Conservation (phyloP, 2,329 filamentous ascomycete genomes). For the Exophiala phaeomuriformis region DNA sequence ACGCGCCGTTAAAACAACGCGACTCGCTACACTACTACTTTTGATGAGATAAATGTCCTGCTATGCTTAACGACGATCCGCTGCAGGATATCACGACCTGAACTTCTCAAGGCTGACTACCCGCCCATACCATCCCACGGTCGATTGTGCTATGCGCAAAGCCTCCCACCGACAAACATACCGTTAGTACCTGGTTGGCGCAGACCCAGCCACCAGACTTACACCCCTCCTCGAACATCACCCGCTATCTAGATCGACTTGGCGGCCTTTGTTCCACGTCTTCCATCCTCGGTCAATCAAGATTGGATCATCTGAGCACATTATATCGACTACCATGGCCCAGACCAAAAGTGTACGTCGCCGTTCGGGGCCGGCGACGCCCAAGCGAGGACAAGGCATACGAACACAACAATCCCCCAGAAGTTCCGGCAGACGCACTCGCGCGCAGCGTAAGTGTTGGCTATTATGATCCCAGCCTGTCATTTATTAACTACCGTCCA, state of each 20-base stretch:
- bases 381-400: constrained; percentile 18
- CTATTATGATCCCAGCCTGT: constrained; percentile 24
- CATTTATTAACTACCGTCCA: constrained; percentile 31
- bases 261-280: neutral
- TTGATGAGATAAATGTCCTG: too few species aligned
- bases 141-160: too few species aligned
- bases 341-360: constrained; percentile 20
- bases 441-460: constrained; percentile 31
- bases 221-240: neutral
- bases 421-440: constrained; percentile 23
- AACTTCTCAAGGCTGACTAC: too few species aligned
- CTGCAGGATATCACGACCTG: too few species aligned
- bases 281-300: neutral
- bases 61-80: too few species aligned
- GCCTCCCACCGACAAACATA: neutral
- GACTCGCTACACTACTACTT: too few species aligned
- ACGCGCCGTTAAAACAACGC: too few species aligned
- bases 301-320: neutral
- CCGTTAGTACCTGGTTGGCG: neutral
- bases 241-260: neutral
- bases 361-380: constrained; percentile 16
- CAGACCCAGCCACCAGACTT: neutral
- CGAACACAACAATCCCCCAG: constrained; percentile 16
- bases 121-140: too few species aligned
- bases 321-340: constrained; percentile 10